Percentiles rank a stretch among this genome's conserved stretches.
Evolutionary conservation across 345 rosid species (phyloP).

Genomic region (Brassica cretica): DNA sequence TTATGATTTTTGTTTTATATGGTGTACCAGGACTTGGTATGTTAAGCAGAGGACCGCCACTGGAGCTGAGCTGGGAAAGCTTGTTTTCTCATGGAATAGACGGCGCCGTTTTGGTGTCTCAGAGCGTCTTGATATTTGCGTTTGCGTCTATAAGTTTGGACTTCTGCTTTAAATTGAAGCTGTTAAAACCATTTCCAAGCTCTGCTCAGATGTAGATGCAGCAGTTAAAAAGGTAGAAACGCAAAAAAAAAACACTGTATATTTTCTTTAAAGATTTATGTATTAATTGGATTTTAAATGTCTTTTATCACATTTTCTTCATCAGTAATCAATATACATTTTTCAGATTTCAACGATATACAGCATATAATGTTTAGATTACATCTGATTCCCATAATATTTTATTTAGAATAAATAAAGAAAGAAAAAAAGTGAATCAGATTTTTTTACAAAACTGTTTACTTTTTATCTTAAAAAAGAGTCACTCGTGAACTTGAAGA

Average conservation of each 20-base stretch:
- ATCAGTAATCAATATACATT: not conserved
- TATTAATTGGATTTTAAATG: not conserved
- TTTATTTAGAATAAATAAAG: not conserved
- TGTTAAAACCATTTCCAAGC: slow-evolving; percentile 39
- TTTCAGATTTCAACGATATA: not conserved
- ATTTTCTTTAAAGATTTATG: not conserved
- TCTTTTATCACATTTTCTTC: not conserved
- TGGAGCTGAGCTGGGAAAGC: slow-evolving; percentile 52
- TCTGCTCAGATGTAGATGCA: slow-evolving; percentile 22
- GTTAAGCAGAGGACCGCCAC: slow-evolving; percentile 60
- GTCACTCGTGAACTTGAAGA: slow-evolving; percentile 26
- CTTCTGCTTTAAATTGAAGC: slow-evolving; percentile 32
- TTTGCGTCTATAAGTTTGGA: slow-evolving; percentile 39
- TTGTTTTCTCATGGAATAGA: slow-evolving; percentile 37
- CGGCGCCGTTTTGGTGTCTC: slow-evolving; percentile 40
- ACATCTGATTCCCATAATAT: not conserved
- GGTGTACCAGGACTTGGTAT: slow-evolving; percentile 62
- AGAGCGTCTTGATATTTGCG: slow-evolving; percentile 41
- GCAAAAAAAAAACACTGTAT: not conserved
- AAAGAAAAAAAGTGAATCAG: not conserved
- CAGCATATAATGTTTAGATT: not conserved
- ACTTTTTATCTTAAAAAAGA: not conserved
- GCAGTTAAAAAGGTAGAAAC: not conserved
- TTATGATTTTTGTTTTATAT: not conserved
- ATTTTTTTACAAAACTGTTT: not conserved